Evolutionary conservation across 2,329 filamentous ascomycete species (phyloP).

Genomic region (Fusarium clavum): DNA sequence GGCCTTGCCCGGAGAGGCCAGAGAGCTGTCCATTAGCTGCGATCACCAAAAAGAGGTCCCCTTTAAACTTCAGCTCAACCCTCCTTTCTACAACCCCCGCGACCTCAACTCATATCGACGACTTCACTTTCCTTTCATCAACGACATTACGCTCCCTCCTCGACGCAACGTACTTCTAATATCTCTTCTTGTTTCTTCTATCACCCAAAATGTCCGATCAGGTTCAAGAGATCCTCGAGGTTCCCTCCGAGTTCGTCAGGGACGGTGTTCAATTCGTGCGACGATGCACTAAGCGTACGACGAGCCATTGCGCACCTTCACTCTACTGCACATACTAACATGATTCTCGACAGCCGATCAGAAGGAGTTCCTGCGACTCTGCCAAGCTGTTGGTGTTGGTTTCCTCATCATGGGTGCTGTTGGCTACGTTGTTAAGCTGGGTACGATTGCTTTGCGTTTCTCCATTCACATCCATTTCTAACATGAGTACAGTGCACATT

Average conservation of each 20-base stretch:
- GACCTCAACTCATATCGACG: constrained; percentile 32
- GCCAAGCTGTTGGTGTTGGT: constrained; percentile 73
- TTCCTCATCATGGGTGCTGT: constrained; percentile 78
- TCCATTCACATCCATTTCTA: constrained; percentile 2
- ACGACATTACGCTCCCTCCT: constrained; percentile 17
- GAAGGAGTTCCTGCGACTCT: constrained; percentile 59
- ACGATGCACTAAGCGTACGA: constrained; percentile 71
- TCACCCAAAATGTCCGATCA: constrained; percentile 69
- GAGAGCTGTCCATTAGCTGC: constrained; percentile 38
- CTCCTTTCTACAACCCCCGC: constrained; percentile 36
- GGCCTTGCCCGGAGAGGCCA: constrained; percentile 33
- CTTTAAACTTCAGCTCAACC: constrained; percentile 34
- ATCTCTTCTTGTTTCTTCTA: constrained; percentile 6
- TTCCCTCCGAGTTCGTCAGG: constrained; percentile 72
- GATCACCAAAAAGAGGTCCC: constrained; percentile 36
- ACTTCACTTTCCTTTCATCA: constrained; percentile 8
- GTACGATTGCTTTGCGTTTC: constrained; percentile 55
- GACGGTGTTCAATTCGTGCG: constrained; percentile 72
- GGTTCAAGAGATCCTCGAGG: constrained; percentile 76
- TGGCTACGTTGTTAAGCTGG: constrained; percentile 77
- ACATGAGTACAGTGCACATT: constrained; percentile 68
- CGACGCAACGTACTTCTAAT: constrained; percentile 28
- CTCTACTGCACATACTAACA: constrained; percentile 7
- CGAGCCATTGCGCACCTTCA: not conserved
- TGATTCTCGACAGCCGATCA: constrained; percentile 51